These are phyloP conservation scores for Schwanniomyces pseudopolymorphus DNA, from an alignment of 805 yeast genomes.

Conservation along the genomic window DNA sequence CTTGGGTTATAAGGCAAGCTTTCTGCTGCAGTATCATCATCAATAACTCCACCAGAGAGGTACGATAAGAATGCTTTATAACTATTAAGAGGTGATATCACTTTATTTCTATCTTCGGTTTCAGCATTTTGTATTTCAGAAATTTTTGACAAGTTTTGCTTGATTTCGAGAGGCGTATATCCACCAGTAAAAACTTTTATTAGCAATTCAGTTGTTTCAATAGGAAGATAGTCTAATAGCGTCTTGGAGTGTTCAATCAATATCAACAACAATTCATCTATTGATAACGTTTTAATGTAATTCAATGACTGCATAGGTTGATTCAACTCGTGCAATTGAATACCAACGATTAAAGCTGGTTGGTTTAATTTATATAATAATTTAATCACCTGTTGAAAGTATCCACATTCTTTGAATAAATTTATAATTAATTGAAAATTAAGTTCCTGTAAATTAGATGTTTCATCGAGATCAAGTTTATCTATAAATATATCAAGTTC, in stretches of 20 bases:
- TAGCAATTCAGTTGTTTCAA: conserved; percentile 76
- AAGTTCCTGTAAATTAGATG: conserved; percentile 39
- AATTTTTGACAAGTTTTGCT: conserved; percentile 3
- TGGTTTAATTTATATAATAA: conserved; percentile 72
- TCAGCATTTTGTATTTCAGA: conserved; percentile 9
- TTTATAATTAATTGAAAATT: conserved; percentile 68
- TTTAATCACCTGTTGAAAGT: conserved; percentile 61
- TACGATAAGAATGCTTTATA: conserved; percentile 32
- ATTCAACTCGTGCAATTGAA: conserved; percentile 63
- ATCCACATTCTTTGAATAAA: conserved; percentile 72
- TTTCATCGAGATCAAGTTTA: conserved; percentile 26
- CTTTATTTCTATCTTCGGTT: conserved; percentile 9
- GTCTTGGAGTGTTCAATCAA: conserved; percentile 64
- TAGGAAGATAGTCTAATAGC: conserved; percentile 66
- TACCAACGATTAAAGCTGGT: conserved; percentile 72
- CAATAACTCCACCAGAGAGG: conserved; percentile 19
- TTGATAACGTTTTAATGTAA: conserved; percentile 65
- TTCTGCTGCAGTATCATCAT: conserved; percentile 10
- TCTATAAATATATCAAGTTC: conserved; percentile 59
- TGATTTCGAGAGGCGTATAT: conserved; percentile 47
- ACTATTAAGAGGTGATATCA: conserved; percentile 26
- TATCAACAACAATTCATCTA: conserved; percentile 75
- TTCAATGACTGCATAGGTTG: conserved; percentile 60
- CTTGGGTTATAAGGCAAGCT: conserved; percentile 6
- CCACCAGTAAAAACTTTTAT: conserved; percentile 89